phyloP scores from a whole-genome alignment of 345 rosid species.

The Populus simonii region DNA sequence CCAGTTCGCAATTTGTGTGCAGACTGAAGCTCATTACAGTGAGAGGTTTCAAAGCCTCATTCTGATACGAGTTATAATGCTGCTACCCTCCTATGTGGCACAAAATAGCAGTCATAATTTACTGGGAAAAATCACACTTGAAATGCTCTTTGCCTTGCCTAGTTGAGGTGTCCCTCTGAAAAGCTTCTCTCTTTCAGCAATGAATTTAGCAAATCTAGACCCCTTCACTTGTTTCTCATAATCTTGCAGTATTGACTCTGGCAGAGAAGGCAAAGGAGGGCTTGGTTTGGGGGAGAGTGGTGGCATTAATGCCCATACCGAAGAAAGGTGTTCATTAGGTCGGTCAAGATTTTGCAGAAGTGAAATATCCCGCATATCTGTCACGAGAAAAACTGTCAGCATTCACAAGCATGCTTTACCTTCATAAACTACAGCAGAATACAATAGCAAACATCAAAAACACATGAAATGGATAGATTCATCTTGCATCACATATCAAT shows the following conservation, averaged over 20 bases:
- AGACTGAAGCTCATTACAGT: no score
- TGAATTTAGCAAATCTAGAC: slow-evolving; percentile 77
- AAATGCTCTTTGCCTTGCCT: slow-evolving; percentile 25
- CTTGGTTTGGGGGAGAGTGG: slow-evolving; percentile 53
- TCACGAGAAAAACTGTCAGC: neutral
- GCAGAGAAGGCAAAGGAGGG: slow-evolving; percentile 43
- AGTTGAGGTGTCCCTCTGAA: slow-evolving; percentile 36
- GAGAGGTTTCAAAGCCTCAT: no score
- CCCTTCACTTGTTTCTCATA: slow-evolving; percentile 54
- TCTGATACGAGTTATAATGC: no score
- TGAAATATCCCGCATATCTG: slow-evolving; percentile 55
- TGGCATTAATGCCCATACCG: slow-evolving; percentile 84
- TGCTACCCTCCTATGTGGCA: neutral
- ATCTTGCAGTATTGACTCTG: slow-evolving; percentile 40
- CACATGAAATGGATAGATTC: neutral
- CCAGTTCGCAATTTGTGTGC: no score
- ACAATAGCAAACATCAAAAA: neutral
- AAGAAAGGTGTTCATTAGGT: slow-evolving; percentile 58
- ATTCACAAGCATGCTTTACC: neutral
- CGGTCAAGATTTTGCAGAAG: slow-evolving; percentile 60
- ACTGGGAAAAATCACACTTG: slow-evolving; percentile 39
- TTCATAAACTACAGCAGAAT: neutral
- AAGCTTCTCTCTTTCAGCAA: slow-evolving; percentile 48
- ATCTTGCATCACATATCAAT: neutral
- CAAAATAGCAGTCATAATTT: slow-evolving; percentile 51